Evolutionary conservation across 208 protist genomes (phyloP).

Genomic region (Naegleria lovaniensis): DNA sequence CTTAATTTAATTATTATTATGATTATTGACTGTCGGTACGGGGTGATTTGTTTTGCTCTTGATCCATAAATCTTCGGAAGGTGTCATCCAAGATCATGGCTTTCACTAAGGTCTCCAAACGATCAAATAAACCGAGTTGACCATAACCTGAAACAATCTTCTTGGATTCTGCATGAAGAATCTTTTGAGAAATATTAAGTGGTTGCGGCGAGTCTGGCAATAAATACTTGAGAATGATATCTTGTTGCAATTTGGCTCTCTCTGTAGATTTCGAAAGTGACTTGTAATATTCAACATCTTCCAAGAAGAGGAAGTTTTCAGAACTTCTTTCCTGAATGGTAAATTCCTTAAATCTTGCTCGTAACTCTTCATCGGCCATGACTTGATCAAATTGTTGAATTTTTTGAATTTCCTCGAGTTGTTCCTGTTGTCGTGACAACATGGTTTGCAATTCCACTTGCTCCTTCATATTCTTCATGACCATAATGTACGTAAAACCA

Average conservation of each 20-base stretch:
- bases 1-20: too few species aligned
- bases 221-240: background rate
- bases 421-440: background rate
- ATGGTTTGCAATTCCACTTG: background rate
- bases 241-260: background rate
- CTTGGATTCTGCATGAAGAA: background rate
- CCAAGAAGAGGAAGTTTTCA: constrained; percentile 6
- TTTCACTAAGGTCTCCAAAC: background rate
- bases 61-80: background rate
- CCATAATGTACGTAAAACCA: background rate
- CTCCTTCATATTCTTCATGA: background rate
- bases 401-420: background rate
- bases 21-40: too few species aligned
- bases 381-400: background rate
- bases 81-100: background rate
- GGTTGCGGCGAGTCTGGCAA: background rate
- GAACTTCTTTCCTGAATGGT: background rate
- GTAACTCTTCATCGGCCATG: background rate
- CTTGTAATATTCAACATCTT: background rate
- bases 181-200: background rate
- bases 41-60: background rate
- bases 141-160: background rate
- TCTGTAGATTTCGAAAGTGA: background rate
- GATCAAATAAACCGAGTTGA: background rate
- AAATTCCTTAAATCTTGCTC: background rate